Percentiles rank a stretch among this genome's conserved stretches.
Evolutionary conservation across 2,329 filamentous ascomycete genomes (phyloP).

Genomic region (Lachnum nothofagi): DNA sequence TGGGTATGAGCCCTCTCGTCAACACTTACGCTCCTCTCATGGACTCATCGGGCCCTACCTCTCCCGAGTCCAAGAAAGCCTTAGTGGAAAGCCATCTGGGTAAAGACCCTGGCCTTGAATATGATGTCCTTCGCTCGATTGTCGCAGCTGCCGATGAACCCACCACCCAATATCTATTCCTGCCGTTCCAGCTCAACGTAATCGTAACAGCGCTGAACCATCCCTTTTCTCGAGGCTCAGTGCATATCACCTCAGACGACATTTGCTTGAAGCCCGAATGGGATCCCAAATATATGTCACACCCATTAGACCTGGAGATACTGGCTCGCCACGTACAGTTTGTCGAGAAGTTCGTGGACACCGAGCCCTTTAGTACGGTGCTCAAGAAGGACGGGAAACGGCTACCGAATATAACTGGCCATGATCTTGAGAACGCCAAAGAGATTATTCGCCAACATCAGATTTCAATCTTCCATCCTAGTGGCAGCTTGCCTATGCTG

Average conservation of each 20-base stretch:
- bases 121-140: not conserved
- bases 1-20: not conserved
- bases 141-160: not conserved
- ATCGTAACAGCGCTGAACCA: conserved; percentile 45
- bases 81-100: not conserved
- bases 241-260: conserved; percentile 38
- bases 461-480: conserved; percentile 47
- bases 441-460: conserved; percentile 45
- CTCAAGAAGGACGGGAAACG: conserved; percentile 38
- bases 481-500: conserved; percentile 51
- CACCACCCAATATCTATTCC: not conserved
- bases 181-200: conserved; percentile 31
- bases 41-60: not conserved
- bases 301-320: conserved; percentile 36
- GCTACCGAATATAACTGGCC: conserved; percentile 36
- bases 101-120: not conserved
- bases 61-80: not conserved
- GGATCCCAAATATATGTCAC: conserved; percentile 40
- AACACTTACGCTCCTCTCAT: not conserved
- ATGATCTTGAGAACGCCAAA: conserved; percentile 41
- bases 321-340: conserved; percentile 2
- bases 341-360: conserved; percentile 26
- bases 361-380: conserved; percentile 19
- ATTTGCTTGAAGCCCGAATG: conserved; percentile 34
- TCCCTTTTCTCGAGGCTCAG: conserved; percentile 38